Base-by-base conservation (phyloP, 495 filamentous ascomycete genomes). In the Xylaria bambusicola region DNA sequence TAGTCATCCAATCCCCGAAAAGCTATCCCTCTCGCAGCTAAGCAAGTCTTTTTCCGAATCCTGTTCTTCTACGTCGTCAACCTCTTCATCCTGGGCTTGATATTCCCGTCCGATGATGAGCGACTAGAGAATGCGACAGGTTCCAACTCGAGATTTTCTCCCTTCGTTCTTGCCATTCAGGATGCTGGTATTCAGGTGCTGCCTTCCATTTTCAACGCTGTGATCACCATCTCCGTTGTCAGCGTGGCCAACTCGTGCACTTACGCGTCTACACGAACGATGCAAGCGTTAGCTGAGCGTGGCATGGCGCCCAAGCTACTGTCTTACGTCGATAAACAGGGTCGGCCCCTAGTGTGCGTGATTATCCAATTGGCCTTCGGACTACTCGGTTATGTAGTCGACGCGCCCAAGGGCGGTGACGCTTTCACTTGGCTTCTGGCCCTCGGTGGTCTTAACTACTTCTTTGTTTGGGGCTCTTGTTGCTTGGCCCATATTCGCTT, bases 1-100 rank as follows among this genome's bases (percentile, higher is more conserved):
- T 38, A 38, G 41, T 87, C 90, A 57, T 82, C 82, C 21, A 90
- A 90, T 60, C 92, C 92, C 2, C 78, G 86, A 31, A 85, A 84
- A 64, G 88, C 89, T 49, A 85, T 96, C 55, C 91, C 91, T 49
- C 80, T 81, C 58, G 92, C 92, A 5, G 87, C 87, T 9, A 87
- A 87, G 42, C 84, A 90, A 55, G 90, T 91, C 54, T 93, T 96
- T 73, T 93, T 89, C 80, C 88, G 92, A 50, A 90, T 97, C 67
- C 70, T 88, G 53, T 82, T 95, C 76, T 95, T 97, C 79, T 96
- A 95, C 73, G 73, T 87, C 45, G 63, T 87, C 47, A 81, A 79
- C 47, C 75, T 88, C 20, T 80, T 86, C 68, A 71, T 88, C 50
- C 68, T 88, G 26, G 86, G 86, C 31, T 73, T 88, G 44, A 73